phyloP scores from a whole-genome alignment of 2,329 filamentous ascomycete species.

The Coniella vitis region DNA sequence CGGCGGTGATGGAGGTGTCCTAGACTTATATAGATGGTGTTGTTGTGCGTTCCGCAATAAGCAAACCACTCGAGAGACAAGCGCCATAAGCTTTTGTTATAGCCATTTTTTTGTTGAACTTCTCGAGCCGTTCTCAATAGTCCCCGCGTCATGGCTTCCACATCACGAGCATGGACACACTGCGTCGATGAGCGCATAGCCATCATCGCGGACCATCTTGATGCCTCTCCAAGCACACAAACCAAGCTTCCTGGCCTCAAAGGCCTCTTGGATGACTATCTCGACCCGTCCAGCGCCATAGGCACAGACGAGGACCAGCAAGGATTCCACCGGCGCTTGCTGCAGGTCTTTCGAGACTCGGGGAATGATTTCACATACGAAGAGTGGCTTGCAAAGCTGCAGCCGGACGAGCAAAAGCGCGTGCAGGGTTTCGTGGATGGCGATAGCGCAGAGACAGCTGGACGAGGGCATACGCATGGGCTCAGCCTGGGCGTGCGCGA shows the following conservation, averaged over 20 bases:
- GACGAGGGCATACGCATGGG: constrained; percentile 2
- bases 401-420: constrained; percentile 9
- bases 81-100: too few relatives aligned
- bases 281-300: neutral
- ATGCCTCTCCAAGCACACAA: neutral
- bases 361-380: constrained; percentile 12
- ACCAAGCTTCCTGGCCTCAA: constrained; percentile 14
- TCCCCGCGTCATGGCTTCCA: neutral
- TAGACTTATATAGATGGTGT: too few relatives aligned
- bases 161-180: neutral
- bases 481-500: constrained; percentile 15
- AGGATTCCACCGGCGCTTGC: constrained; percentile 14
- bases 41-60: too few relatives aligned
- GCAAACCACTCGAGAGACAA: too few relatives aligned
- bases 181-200: constrained; percentile 2
- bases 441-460: neutral
- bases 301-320: constrained; percentile 6
- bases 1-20: too few relatives aligned
- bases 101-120: too few relatives aligned
- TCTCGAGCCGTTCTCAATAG: too few relatives aligned
- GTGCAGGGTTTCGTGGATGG: constrained; percentile 13
- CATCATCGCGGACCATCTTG: constrained; percentile 1
- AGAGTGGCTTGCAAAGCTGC: constrained; percentile 4
- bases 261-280: constrained; percentile 13
- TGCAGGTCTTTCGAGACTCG: constrained; percentile 15